Base-by-base conservation (phyloP, 2,329 filamentous ascomycete species). In the Claviceps monticola region DNA sequence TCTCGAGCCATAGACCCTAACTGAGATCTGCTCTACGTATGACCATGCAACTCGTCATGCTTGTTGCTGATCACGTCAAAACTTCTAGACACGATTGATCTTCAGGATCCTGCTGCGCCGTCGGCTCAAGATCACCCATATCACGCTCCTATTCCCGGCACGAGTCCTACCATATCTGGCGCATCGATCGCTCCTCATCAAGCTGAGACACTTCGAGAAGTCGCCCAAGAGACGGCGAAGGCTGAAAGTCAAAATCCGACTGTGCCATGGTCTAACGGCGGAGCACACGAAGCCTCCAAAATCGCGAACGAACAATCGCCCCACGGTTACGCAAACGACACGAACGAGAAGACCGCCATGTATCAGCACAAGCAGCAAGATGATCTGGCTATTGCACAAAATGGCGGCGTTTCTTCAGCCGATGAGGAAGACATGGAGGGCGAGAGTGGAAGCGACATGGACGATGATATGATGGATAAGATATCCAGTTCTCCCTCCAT, bases 401-500 rank as follows among this genome's bases (percentile, higher is more conserved):
- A 83, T 67, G 80, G 78, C 55, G 77, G 75, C 56, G 57, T 70
- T 56, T 70, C 72, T 48, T 71, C 73, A 44, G 68, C 65, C 46
- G 75, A 79, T 59, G 82, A 85, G 56, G 80, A 76, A 47, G 82
- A 87, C 56, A 70, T 80, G 61, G 78, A 84, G 59, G 79, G 80
- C 57, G 81, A 84, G 59, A 79, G 79, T 57, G 81, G 80, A 48
- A 55, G 51, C 59, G 79, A 86, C 61, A 71, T 89, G 66, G 89
- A 94, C 63, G 76, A 96, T 69, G 91, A 97, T 68, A 83, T 95
- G 82, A 88, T 95, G 86, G 93, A 97, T 73, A 93, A 93, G 70
- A 96, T 98, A 59, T 97, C 91, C 62, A 97, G 90, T 69, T 97
- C 91, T 62, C 93, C 93, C 65, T 97, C 91, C 61, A 98, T 98